Conservation (phyloP, 495 filamentous ascomycete genomes). For the Talaromyces adpressus region DNA sequence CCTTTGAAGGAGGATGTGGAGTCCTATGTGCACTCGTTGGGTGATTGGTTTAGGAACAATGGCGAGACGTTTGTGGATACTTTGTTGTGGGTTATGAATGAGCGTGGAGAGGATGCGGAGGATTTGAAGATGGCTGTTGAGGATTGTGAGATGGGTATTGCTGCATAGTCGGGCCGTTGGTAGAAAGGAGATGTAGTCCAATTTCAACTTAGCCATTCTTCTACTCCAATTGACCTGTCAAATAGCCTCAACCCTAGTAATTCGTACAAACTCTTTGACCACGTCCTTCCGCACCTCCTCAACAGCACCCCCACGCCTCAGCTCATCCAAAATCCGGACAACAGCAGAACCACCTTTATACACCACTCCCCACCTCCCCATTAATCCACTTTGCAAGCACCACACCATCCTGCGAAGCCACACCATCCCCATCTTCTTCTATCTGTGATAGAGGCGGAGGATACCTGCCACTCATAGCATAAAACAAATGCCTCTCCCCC, state of each 20-base stretch:
- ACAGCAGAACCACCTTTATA: slow-evolving; percentile 23
- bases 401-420: background rate
- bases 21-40: slow-evolving; percentile 39
- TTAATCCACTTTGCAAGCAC: slow-evolving; percentile 20
- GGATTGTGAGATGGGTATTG: slow-evolving; percentile 24
- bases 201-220: background rate
- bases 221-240: background rate
- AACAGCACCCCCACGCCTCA: slow-evolving; percentile 30
- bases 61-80: slow-evolving; percentile 54
- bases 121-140: slow-evolving; percentile 23
- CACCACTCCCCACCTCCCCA: slow-evolving; percentile 41
- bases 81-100: slow-evolving; percentile 34
- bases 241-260: background rate
- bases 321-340: slow-evolving; percentile 2
- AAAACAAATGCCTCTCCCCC: slow-evolving; percentile 12
- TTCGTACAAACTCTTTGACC: slow-evolving; percentile 31
- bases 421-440: background rate
- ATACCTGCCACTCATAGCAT: slow-evolving; percentile 11
- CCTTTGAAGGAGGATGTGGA: slow-evolving; percentile 49
- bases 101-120: slow-evolving; percentile 32
- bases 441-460: background rate
- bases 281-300: slow-evolving; percentile 43
- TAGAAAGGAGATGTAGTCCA: background rate
- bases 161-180: background rate
- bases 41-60: slow-evolving; percentile 59